A percentile compares a stretch with the other conserved stretches of the same genome.
Evolutionary conservation across 768 basidiomycete species (phyloP).

Genomic region (Lyophyllum atratum): DNA sequence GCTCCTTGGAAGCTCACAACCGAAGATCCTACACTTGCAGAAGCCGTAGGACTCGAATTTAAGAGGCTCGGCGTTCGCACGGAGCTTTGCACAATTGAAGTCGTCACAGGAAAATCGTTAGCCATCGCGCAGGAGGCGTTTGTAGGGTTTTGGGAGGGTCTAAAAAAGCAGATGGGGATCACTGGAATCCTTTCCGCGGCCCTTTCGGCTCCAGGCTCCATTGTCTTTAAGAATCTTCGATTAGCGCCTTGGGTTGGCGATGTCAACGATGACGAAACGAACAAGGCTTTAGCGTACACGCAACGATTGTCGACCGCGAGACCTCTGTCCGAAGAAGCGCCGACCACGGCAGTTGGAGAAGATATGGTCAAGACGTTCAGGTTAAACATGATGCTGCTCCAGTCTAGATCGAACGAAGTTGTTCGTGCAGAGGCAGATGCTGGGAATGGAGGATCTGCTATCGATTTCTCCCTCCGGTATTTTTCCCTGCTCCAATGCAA

Average conservation of each 20-base stretch:
- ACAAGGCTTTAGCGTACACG: constrained; percentile 6
- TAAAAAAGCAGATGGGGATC: constrained; percentile 5
- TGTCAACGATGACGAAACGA: background rate
- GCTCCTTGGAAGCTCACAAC: constrained; percentile 30
- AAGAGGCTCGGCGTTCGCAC: constrained; percentile 25
- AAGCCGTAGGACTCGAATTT: constrained; percentile 27
- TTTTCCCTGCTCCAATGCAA: background rate
- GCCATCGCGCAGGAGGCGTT: constrained; percentile 6
- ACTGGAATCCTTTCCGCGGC: background rate
- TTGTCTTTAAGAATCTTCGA: constrained; percentile 5
- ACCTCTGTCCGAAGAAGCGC: background rate
- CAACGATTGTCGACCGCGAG: background rate
- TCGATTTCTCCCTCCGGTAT: constrained; percentile 19
- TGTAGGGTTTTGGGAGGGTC: constrained; percentile 4
- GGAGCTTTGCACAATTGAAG: constrained; percentile 26
- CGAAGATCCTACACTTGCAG: constrained; percentile 23
- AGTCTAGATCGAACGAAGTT: background rate
- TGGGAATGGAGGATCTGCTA: constrained; percentile 12
- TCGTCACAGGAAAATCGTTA: constrained; percentile 8
- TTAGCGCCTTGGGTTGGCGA: constrained; percentile 2
- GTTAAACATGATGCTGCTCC: constrained; percentile 2
- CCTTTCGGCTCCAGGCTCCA: constrained; percentile 5
- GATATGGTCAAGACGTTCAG: background rate
- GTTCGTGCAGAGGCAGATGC: constrained; percentile 18
- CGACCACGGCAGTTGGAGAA: background rate